Evolutionary conservation across 2,329 filamentous ascomycete species (phyloP), one percentile per base, ranked within the genome.

Genomic region (Calonectria pteridis): DNA sequence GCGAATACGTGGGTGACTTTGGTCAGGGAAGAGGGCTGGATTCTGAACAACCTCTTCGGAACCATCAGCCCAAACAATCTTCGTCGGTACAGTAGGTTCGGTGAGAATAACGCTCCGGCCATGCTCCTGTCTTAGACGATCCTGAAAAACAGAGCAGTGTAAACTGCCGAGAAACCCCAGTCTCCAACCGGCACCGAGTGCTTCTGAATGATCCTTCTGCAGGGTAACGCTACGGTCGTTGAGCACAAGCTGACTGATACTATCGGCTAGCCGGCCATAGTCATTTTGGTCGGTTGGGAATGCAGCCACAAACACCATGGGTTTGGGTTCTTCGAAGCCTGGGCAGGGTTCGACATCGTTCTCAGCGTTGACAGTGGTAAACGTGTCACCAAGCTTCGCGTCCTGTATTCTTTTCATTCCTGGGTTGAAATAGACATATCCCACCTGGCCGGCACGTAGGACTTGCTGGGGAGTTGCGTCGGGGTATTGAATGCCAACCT

Each of bases 111-210:
- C 95, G 81, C 93, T 97, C 3, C 94, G 94, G 6, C 96, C 97
- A 81, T 99, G 96, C 84, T 99, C 97, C 84, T 98, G 95, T 53
- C 95, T 92, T 67, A 99, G 86, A 1, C 97, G 94, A 84, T 99
- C 97, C 85, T 99, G 96, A 80, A 99, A 99, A 6, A 99, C 97
- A n/a, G 96, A 98, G 86, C 97, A 98, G 84, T 99, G 97, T 62
- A 99, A 87, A 16, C 96, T 98, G n/a, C 97, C 97, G 4, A 99
- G 86, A 82, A 99, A 99, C 0, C 97, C 97, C 14, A 99, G 87
- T 58, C 97, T 93, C 93, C 97, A 99, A 2, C 97, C 97, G 1
- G 96, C 94, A 0, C 97, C 97, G 0, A 99, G 88, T 0, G 97
- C 97, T 81, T 98, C 95, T 0, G 96, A 98, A 31, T 94, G 95